A percentile compares a stretch with the other conserved stretches of the same genome.
Conservation (phyloP, 164 flowering plant genomes). For the Umbellularia californica region DNA sequence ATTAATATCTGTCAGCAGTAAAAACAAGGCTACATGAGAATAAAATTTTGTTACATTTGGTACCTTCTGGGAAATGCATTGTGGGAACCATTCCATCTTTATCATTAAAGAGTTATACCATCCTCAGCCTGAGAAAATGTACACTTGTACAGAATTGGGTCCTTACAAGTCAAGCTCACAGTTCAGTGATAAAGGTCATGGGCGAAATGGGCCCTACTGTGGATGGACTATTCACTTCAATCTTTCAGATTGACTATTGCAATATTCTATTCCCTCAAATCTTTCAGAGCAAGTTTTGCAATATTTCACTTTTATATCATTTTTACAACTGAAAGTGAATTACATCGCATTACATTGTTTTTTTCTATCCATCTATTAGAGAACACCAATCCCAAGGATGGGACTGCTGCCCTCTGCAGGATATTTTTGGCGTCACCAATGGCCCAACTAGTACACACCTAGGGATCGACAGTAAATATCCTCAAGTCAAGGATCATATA, state of each 20-base stretch:
- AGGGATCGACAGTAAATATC: background rate
- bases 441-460: background rate
- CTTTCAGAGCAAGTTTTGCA: background rate
- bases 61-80: background rate
- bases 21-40: constrained; percentile 1
- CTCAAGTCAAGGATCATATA: background rate
- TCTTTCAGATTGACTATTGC: background rate
- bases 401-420: background rate
- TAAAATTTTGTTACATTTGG: background rate
- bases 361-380: background rate
- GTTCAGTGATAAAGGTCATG: background rate
- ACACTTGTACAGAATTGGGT: background rate
- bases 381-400: background rate
- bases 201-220: background rate
- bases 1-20: constrained; percentile 54
- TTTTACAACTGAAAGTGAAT: background rate
- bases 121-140: background rate
- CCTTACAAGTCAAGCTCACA: background rate
- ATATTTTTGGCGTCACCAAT: too few species aligned
- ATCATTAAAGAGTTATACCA: background rate
- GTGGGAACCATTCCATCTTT: too few species aligned
- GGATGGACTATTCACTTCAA: background rate
- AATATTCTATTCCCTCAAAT: background rate
- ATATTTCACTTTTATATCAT: background rate
- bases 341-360: background rate